Evolutionary conservation across 2,329 filamentous ascomycete species (phyloP).

Genomic region (Cladophialophora bantiana): DNA sequence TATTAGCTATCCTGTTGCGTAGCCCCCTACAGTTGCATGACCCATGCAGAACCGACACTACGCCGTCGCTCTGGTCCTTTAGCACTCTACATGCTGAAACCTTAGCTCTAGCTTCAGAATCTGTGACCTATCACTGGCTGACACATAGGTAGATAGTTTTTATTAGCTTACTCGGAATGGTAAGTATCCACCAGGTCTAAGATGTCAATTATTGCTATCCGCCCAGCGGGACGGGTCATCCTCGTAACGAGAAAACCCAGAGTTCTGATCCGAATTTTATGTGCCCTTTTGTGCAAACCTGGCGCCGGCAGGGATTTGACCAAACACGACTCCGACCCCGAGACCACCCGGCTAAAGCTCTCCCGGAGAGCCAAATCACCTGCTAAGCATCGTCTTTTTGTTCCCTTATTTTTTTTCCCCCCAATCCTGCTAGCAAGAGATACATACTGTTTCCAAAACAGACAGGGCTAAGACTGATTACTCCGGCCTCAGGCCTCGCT

Average conservation of each 20-base stretch:
- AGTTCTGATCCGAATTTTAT: conserved; percentile 12
- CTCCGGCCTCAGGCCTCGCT: conserved; percentile 52
- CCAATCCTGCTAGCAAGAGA: background rate
- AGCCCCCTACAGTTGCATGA: background rate
- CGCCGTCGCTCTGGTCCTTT: background rate
- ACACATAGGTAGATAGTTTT: background rate
- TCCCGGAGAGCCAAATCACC: background rate
- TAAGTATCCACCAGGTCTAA: conserved; percentile 5
- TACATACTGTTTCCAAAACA: background rate
- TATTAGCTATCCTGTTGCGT: background rate
- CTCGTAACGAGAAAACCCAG: conserved; percentile 4
- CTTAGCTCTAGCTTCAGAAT: conserved; percentile 7
- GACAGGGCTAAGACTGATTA: background rate
- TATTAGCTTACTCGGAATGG: conserved; percentile 7
- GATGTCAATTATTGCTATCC: conserved; percentile 8
- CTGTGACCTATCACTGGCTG: conserved; percentile 14
- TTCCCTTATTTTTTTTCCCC: background rate
- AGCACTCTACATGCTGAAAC: conserved; percentile 6
- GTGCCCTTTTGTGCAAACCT: conserved; percentile 9
- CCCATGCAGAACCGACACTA: background rate
- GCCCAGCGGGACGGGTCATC: background rate
- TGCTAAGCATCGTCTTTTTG: background rate
- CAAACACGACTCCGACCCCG: background rate
- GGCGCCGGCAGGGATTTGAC: background rate
- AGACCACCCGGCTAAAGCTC: background rate